Evolutionary conservation across 2,329 filamentous ascomycete genomes (phyloP).

Genomic region (Podosphaera aphanis): DNA sequence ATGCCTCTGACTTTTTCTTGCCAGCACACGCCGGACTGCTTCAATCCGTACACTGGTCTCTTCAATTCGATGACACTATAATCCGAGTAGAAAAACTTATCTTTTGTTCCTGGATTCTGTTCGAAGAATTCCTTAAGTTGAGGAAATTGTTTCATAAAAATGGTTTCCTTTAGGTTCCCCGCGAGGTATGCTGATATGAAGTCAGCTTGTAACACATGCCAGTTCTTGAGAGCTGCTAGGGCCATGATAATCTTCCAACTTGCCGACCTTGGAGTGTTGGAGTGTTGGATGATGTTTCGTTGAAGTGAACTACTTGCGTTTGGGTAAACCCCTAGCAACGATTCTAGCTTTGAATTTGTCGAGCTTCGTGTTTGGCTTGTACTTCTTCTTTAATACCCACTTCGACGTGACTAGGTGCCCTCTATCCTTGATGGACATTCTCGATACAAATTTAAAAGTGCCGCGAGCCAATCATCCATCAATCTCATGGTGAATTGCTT

Average conservation of each 20-base stretch:
- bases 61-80: background rate
- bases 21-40: background rate
- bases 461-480: background rate
- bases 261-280: background rate
- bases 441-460: background rate
- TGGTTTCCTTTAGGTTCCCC: no score
- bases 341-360: background rate
- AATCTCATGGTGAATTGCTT: background rate
- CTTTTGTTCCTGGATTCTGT: background rate
- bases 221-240: background rate
- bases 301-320: background rate
- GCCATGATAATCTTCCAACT: background rate
- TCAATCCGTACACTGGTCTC: background rate
- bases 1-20: background rate
- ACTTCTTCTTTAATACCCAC: background rate
- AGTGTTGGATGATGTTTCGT: background rate
- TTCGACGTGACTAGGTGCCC: background rate
- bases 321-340: background rate
- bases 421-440: background rate
- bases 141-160: no score
- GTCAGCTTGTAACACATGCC: no score
- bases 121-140: no score
- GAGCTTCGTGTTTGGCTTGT: background rate
- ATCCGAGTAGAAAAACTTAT: background rate
- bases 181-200: no score